Evolutionary conservation across 352 stramenopile genomes (phyloP), one percentile per base, ranked within the genome.

Genomic region (Globisporangium camurandrum): DNA sequence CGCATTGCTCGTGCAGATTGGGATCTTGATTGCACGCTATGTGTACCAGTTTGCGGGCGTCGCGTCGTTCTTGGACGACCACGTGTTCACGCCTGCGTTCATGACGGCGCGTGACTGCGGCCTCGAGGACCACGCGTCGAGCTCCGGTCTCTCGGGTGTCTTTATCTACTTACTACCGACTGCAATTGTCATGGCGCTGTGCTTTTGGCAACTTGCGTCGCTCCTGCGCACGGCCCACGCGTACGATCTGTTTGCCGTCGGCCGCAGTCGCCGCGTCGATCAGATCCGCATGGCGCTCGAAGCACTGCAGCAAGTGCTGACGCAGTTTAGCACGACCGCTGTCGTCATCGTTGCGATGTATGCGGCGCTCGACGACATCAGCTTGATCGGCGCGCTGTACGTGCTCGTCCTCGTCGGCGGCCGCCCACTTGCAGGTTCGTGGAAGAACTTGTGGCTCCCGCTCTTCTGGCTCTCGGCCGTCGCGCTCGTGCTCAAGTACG

Each of bases 141-240:
- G 60, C n/a, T 69, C 62, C 9, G 62, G 70, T 10, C 62, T 92
- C 19, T 91, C 83, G 0, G 60, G 80, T 2, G 61, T 94, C 28
- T 94, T 92, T 49, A 31, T 88, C 23, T 94, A 94, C 47, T 49
- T 94, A 22, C 55, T 88, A 12, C 83, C 83, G 2, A 92, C 78
- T 1, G 67, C 70, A 0, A 51, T 86, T 4, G 60, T 91, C 53
- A 90, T 84, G 54, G 73, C 67, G 17, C 49, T 94, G 26, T 84
- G 78, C 46, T 90, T 89, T 44, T 94, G 83, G 83, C 83, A 94
- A 43, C 56, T 94, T 16, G 67, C 71, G 24, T 85, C 78, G 27
- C 79, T 94, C 53, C 77, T 79, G 60, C 82, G 75, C 46, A 64
- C 74, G 0, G 62, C 91, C 8, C 60, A 71, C 7, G 53, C 66